Evolutionary conservation across 345 rosid species (phyloP), one percentile per base, ranked within the genome.

Genomic region (Noccaea bulbosa): DNA sequence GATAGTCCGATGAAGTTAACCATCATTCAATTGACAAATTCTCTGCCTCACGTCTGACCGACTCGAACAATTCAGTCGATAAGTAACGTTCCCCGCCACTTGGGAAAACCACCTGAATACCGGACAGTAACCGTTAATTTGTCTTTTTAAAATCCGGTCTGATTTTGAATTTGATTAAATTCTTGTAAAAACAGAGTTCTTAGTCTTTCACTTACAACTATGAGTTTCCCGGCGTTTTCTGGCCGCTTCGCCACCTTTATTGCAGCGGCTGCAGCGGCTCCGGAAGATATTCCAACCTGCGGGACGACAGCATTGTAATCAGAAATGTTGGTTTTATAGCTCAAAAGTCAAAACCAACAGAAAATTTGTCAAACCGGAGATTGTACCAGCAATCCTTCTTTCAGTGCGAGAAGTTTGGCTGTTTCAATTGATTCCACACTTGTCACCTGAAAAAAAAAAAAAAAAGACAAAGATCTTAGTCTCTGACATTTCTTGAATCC

Each of bases 21-120:
- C 30, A 47, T 81, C 64, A 78, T 8, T 82, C 81, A 16, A 83
- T 60, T 30, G 80, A 40, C 83, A 88, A 79, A 58, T 67, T 86
- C 62, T 81, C 83, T 5, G 83, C 87, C 53, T 90, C 89, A 0
- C 6, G 63, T 70, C 80, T 84, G 39, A 81, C 72, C 1, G 91
- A 83, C 12, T 84, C 84, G 30, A 88, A 86, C 50, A 88, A 79
- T 32, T 34, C 73, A 7, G 90, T 75, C 3, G 94, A 86, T 6
- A 88, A 74, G 75, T 90, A 90, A 35, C 92, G 90, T 81, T 90
- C 94, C 8, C 92, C 94, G 15, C 80, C 83, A 44, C 97, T 90
- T 11, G 94, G 92, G 66, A 90, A 84, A 48, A 90, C 12, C 72
- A 78, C 88, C 80, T 72, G 70, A 12, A 35, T 50, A 39, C 20